Evolutionary conservation across 179 eudicot genomes (phyloP), one percentile per base, ranked within the genome.

Genomic region (Vitellaria paradoxa): DNA sequence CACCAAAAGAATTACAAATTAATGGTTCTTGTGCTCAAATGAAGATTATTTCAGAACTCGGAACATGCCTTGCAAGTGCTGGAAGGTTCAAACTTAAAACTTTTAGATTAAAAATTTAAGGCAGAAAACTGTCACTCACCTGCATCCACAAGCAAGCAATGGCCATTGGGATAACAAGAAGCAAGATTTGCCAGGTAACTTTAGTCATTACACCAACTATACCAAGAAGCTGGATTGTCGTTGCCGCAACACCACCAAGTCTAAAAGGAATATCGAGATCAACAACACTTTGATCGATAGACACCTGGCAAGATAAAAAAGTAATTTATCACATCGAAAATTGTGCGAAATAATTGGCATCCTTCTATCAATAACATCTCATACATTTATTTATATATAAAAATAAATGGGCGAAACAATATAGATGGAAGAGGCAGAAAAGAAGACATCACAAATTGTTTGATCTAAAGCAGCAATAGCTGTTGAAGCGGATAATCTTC

Each of bases 61-160:
- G 55, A 68, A 18, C 52, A 26, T 40, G 42, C 7, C 45, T 18
- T 42, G 20, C 60, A n/a, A n/a, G 23, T 64, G 57, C 68, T 37
- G 68, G 8, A 66, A 66, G 47, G 50, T 23, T 24, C 45, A 37
- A 66, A 47, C 60, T 66, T 14, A 75, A 49, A 14, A 46, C 13
- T 67, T 21, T 37, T 30, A 47, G 18, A 23, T 42, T 49, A 18
- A 3, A 77, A 67, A 13, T 42, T 52, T 23, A 47, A 67, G 57
- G 59, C 17, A 74, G 45, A 46, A 68, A 53, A 81, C 20, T 13
- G 46, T 21, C 52, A 61, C 66, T 79, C 80, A 96, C 99, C 99
- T 96, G 99, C 93, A 96, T 93, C 99, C 98, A 96, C 84, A 96
- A 85, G 87, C 99, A 96, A 85, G 97, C 95, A 85, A 96, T 92